Percentiles rank a stretch among this genome's conserved stretches.
These are phyloP conservation scores for Scytalidium sp. DNA, from an alignment of 2,329 filamentous ascomycete genomes.

Conservation along the genomic window DNA sequence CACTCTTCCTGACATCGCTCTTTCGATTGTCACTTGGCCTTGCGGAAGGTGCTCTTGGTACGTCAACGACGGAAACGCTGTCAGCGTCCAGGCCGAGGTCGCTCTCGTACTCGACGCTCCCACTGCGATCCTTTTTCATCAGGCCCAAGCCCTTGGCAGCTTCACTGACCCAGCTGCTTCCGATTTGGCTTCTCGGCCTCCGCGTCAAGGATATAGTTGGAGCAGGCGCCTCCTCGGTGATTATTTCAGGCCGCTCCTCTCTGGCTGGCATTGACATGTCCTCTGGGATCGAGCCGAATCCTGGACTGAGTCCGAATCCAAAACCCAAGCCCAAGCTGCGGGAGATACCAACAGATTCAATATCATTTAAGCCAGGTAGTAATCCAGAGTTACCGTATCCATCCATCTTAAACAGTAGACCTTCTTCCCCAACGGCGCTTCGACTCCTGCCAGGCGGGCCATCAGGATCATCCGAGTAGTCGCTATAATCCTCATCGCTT, in stretches of 20 bases:
- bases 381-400: constrained; percentile 17
- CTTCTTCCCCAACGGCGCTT: constrained; percentile 7
- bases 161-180: neutral
- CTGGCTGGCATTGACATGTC: neutral
- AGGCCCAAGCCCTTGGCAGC: neutral
- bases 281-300: neutral
- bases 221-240: neutral
- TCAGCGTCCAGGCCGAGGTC: constrained; percentile 18
- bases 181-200: neutral
- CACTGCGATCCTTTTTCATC: neutral
- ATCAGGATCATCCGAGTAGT: neutral
- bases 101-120: neutral
- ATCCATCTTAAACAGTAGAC: constrained; percentile 12
- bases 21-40: constrained; percentile 19
- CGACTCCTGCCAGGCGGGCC: neutral
- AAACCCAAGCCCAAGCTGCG: neutral
- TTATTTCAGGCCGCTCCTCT: neutral
- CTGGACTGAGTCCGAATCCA: neutral
- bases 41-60: constrained; percentile 18
- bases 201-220: neutral
- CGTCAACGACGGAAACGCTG: constrained; percentile 20
- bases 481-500: constrained; percentile 1
- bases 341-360: neutral
- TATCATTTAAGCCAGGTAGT: constrained; percentile 12
- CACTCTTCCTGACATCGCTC: constrained; percentile 4